phyloP scores from a whole-genome alignment of 306 rosid genomes.

The Castanospermum australe region DNA sequence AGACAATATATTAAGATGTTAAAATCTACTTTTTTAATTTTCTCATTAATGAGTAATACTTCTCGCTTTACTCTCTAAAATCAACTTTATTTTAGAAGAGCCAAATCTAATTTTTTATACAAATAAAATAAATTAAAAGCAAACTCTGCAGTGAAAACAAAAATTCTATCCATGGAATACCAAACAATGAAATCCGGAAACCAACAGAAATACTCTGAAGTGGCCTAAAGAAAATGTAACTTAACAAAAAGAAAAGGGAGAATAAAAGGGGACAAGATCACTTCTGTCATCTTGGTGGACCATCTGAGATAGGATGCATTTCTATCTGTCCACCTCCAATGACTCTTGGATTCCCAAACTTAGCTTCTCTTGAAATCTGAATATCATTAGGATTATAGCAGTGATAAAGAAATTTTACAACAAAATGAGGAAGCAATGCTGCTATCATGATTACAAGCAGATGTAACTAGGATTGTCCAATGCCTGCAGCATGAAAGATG shows the following conservation, averaged over 20 bases:
- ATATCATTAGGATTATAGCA: slow-evolving; percentile 66
- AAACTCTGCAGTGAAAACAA: slow-evolving; percentile 30
- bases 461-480: slow-evolving; percentile 66
- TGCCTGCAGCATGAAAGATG: slow-evolving; percentile 41
- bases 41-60: no score
- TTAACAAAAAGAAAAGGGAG: slow-evolving; percentile 42
- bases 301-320: slow-evolving; percentile 56
- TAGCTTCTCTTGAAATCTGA: slow-evolving; percentile 79
- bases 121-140: slow-evolving; percentile 27
- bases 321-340: slow-evolving; percentile 61
- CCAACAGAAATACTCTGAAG: slow-evolving; percentile 40
- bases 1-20: no score
- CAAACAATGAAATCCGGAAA: slow-evolving; percentile 42
- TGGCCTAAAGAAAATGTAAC: slow-evolving; percentile 75
- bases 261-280: slow-evolving; percentile 20
- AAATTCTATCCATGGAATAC: slow-evolving; percentile 75
- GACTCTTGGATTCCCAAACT: slow-evolving; percentile 41
- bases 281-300: slow-evolving; percentile 38
- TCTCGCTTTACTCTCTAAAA: no score
- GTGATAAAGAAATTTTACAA: slow-evolving; percentile 59
- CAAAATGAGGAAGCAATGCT: slow-evolving; percentile 67
- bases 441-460: slow-evolving; percentile 55
- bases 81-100: slow-evolving; percentile 44
- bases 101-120: slow-evolving; percentile 33
- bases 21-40: slow-evolving; percentile 1